Percentiles rank a stretch among this genome's conserved stretches.
phyloP scores from a whole-genome alignment of 805 yeast genomes.

The Maudiozyma serrabonitensis region DNA sequence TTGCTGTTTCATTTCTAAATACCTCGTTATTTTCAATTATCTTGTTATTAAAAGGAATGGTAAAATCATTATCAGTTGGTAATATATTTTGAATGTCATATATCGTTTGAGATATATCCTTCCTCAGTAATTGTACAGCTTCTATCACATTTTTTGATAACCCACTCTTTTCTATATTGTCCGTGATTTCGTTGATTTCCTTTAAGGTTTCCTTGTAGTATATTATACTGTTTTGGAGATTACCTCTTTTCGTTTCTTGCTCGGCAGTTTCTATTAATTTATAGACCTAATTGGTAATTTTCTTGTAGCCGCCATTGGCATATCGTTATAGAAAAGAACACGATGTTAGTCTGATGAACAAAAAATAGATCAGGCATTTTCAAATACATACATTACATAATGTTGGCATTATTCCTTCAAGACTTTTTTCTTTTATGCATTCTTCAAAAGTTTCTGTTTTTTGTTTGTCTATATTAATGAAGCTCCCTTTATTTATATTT shows the following conservation, averaged over 20 bases:
- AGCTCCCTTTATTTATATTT: too few species aligned
- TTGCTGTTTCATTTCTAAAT: not conserved
- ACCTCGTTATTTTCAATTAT: not conserved
- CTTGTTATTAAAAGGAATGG: not conserved
- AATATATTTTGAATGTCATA: slow-evolving; percentile 19
- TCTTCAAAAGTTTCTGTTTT: too few species aligned
- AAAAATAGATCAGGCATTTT: not conserved
- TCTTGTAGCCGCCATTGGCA: too few species aligned
- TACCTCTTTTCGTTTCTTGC: slow-evolving; percentile 34
- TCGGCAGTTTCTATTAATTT: slow-evolving; percentile 47
- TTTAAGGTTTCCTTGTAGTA: slow-evolving; percentile 4
- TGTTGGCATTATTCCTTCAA: not conserved
- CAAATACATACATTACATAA: not conserved
- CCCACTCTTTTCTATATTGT: slow-evolving; percentile 4
- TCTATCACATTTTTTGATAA: slow-evolving; percentile 22
- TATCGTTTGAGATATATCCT: slow-evolving; percentile 27
- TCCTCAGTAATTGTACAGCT: slow-evolving; percentile 20
- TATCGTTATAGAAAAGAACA: too few species aligned
- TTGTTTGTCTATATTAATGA: too few species aligned
- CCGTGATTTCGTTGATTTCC: slow-evolving; percentile 6
- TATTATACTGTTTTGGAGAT: slow-evolving; percentile 17
- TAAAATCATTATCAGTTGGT: not conserved
- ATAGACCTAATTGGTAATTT: slow-evolving; percentile 33
- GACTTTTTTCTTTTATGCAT: too few species aligned
- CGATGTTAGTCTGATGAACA: not conserved